Base-by-base conservation (phyloP, 2,329 filamentous ascomycete genomes). In the Verticillium dahliae region DNA sequence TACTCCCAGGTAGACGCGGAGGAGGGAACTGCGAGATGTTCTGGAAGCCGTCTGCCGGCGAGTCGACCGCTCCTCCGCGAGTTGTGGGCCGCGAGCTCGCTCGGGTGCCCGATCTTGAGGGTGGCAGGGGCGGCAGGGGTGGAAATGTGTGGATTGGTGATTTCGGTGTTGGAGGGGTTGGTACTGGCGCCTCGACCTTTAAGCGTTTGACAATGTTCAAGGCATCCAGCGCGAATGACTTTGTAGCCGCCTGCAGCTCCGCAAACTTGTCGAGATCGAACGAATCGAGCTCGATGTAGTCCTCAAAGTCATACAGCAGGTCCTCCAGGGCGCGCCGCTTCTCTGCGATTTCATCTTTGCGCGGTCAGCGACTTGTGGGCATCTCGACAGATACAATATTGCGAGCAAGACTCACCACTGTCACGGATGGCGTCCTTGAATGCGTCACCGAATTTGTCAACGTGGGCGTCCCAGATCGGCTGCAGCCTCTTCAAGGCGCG, bases 221-320 rank as follows among this genome's bases (percentile, higher is more conserved):
- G 1, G 74, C 68, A 37, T 74, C 70, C n/a, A 79, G 69, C 27
- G 77, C 77, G 56, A 79, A 73, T 0, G 74, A 63, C 61, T 75
- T 77, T 2, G 75, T 75, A 0, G 76, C 74, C 0, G 74, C 67
- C 60, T 78, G 76, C 5, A 79, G 65, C 18, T 74, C 71, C 1
- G 69, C 62, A 59, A 76, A 79, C 61, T 70, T 74, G 33, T 67
- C 65, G 22, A 67, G 64, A 10, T 76, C 73, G 60, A 77, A 79
- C 4, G 73, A 69, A 56, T 74, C 73, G 6, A 69, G 64, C 33
- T 76, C 72, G 34, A 73, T 73, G 61, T 73, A 78, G 67, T 79
- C 77, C 50, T 80, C 77, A 54, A 80, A 73, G 62, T 79, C 76
- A 65, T 78, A 79, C 6, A 79, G 70, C 3, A 78, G 67, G 59